Base-by-base conservation (phyloP, 352 stramenopile species). In the Globisporangium middletonii region DNA sequence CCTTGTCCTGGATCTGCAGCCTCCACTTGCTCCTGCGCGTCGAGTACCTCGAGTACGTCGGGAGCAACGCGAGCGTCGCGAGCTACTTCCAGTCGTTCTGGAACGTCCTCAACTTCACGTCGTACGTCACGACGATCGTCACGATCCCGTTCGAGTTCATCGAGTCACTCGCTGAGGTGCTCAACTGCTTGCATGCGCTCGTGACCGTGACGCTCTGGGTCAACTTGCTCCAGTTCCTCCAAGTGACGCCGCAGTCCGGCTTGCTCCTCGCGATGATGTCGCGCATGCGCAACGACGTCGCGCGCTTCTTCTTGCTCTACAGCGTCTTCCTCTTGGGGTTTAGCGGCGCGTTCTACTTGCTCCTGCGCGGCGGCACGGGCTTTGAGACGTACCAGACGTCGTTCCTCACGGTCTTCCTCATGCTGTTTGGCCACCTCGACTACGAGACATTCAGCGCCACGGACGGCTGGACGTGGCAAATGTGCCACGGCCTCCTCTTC, bases 181-280 rank as follows among this genome's bases (percentile, higher is more conserved):
- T 73, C 9, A 72, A 88, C 55, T 77, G 67, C 28, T 52, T 88
- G 11, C 66, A 84, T 6, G 79, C 77, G 18, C 62, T 84, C 16
- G 76, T 88, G 42, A 77, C 67, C 2, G 69, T 86, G 4, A 78
- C 74, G 41, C 65, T 91, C n/a, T 89, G 80, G 76, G 56, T 91
- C 8, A 83, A 88, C 33, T 50, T 86, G 53, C 68, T 89, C 26
- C 78, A 89, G 64, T 88, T 89, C 53, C 70, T 89, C 9, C 79
- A 89, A 54, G 68, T 87, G 45, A 80, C 73, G 12, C 74, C 64
- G 8, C 65, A 73, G 11, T 84, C 67, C 7, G 81, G 81, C 0
- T 57, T 88, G n/a, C 69, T 91, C 5, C 80, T 89, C 53, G 77
- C 81, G 7, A 91, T 91, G 81, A 89, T 91, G 81, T 71, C 69